Percentiles rank a stretch among this genome's conserved stretches.
Evolutionary conservation across 345 rosid species (phyloP).

Genomic region (Cardamine resedifolia): DNA sequence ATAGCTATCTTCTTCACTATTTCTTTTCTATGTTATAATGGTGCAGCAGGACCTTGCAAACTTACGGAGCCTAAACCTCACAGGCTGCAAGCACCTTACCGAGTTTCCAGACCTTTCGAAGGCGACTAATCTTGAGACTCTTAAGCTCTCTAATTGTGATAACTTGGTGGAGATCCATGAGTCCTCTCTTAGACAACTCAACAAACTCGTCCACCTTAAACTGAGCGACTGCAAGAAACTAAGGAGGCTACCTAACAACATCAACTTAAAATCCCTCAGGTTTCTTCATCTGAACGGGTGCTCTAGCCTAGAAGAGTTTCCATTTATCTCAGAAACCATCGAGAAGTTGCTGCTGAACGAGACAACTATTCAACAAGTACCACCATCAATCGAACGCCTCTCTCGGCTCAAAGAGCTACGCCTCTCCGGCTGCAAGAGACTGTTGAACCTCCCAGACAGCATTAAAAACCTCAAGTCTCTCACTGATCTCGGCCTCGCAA

Average conservation of each 20-base stretch:
- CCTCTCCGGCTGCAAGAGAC: conserved; percentile 31
- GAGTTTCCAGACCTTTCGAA: conserved; percentile 36
- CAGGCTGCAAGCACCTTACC: conserved; percentile 29
- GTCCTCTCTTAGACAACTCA: conserved; percentile 28
- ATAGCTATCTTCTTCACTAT: background rate
- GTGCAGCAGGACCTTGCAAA: conserved; percentile 33
- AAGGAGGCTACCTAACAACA: conserved; percentile 32
- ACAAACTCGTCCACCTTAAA: conserved; percentile 24
- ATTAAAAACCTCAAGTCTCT: conserved; percentile 29
- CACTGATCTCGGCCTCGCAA: conserved; percentile 16
- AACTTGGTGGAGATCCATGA: conserved; percentile 27
- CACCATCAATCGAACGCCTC: conserved; percentile 27
- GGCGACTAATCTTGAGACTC: conserved; percentile 32
- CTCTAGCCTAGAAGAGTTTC: conserved; percentile 35
- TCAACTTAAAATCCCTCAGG: conserved; percentile 35
- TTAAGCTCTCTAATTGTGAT: conserved; percentile 28
- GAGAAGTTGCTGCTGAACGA: conserved; percentile 15
- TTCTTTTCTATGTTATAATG: background rate
- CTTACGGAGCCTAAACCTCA: conserved; percentile 34
- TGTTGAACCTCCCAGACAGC: conserved; percentile 27
- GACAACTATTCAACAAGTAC: conserved; percentile 26
- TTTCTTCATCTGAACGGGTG: conserved; percentile 27
- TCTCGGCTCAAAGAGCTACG: conserved; percentile 22
- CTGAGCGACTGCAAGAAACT: conserved; percentile 33
- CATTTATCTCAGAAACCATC: conserved; percentile 20